Evolutionary conservation across 768 basidiomycete genomes (phyloP).

Genomic region (Tubosaeta sp.): DNA sequence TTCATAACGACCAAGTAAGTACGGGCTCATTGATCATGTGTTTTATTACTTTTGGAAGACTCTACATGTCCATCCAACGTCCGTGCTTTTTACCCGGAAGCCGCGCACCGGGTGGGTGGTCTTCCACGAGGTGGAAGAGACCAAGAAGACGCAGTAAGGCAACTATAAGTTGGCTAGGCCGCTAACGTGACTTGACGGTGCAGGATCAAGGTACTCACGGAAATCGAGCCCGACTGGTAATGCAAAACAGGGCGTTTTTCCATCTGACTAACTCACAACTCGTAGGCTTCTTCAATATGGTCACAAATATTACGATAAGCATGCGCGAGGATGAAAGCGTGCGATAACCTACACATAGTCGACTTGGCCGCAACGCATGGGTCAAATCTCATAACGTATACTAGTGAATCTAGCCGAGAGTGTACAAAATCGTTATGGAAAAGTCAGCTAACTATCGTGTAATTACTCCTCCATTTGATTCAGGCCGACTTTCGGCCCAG

Average conservation of each 20-base stretch:
- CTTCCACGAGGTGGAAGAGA: conserved; percentile 95
- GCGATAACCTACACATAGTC: too few species aligned
- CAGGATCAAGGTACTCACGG: conserved; percentile 89
- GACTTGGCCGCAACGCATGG: too few species aligned
- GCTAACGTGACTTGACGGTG: conserved; percentile 7
- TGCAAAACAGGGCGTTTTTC: conserved; percentile 2
- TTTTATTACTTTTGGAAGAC: conserved; percentile 41
- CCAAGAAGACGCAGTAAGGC: conserved; percentile 85
- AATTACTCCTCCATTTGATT: too few species aligned
- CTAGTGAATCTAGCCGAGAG: too few species aligned
- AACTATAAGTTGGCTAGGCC: not conserved
- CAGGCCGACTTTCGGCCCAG: too few species aligned
- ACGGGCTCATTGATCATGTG: not conserved
- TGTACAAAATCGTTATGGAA: too few species aligned
- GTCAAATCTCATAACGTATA: too few species aligned
- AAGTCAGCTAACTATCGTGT: too few species aligned
- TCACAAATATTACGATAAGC: conserved; percentile 42
- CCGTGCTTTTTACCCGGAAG: conserved; percentile 90
- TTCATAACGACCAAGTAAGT: conserved; percentile 78
- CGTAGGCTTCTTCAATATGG: conserved; percentile 48
- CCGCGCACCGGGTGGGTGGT: conserved; percentile 91
- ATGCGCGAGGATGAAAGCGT: too few species aligned
- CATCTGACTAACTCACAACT: conserved; percentile 2
- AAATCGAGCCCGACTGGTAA: conserved; percentile 94
- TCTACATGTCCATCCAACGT: conserved; percentile 89